Conservation (phyloP, 345 rosid species). For the Gossypium thurberi region DNA sequence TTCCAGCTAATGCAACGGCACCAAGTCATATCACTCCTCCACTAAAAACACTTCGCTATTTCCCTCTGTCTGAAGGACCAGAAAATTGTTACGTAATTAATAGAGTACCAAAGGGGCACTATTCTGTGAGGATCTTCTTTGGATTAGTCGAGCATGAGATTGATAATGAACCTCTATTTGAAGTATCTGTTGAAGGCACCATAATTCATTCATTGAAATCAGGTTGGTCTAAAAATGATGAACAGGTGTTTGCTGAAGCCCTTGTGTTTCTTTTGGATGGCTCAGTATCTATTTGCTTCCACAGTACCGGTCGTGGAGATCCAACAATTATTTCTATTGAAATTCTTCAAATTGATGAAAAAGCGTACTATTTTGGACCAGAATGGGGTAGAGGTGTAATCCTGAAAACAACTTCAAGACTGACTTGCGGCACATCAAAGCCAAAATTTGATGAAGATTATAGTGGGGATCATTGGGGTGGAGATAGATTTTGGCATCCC, state of each 20-base stretch:
- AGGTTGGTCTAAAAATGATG: constrained; percentile 80
- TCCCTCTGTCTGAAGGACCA: constrained; percentile 87
- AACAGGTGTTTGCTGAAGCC: constrained; percentile 80
- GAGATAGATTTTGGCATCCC: constrained; percentile 90
- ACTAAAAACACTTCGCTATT: constrained; percentile 66
- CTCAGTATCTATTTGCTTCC: constrained; percentile 74
- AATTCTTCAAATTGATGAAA: constrained; percentile 81
- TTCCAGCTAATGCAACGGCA: constrained; percentile 52
- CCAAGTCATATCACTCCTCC: constrained; percentile 65
- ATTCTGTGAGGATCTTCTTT: constrained; percentile 75
- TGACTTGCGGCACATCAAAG: constrained; percentile 71
- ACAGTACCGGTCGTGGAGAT: constrained; percentile 98
- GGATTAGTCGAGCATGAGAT: constrained; percentile 39
- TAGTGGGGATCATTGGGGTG: constrained; percentile 85
- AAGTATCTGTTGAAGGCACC: constrained; percentile 83
- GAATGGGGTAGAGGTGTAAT: constrained; percentile 52
- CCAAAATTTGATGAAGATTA: constrained; percentile 72
- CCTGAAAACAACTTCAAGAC: constrained; percentile 64
- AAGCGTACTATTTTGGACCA: constrained; percentile 61
- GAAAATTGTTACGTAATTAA: constrained; percentile 75
- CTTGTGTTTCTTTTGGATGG: constrained; percentile 57
- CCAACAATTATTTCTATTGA: constrained; percentile 83
- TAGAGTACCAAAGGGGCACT: constrained; percentile 70
- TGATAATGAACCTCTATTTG: constrained; percentile 79
- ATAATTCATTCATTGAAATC: constrained; percentile 66